A percentile compares a stretch with the other conserved stretches of the same genome.
These are phyloP conservation scores for Xylariaceae sp. DNA, from an alignment of 2,329 filamentous ascomycete species.

Conservation along the genomic window DNA sequence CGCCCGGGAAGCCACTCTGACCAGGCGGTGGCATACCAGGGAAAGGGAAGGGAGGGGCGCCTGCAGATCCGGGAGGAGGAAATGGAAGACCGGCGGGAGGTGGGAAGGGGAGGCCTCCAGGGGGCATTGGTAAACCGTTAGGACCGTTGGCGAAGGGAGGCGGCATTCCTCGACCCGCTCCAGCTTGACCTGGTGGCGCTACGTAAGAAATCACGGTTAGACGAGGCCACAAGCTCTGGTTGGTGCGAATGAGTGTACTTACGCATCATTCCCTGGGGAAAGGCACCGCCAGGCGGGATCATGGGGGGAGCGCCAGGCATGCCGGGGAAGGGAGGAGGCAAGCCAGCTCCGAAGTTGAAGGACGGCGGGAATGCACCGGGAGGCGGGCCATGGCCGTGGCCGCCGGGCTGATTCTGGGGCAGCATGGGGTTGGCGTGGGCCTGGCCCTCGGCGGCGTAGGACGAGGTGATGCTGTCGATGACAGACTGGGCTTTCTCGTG, in stretches of 20 bases:
- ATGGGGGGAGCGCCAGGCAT: constrained; percentile 53
- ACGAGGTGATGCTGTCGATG: constrained; percentile 95
- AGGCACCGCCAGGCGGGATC: constrained; percentile 35
- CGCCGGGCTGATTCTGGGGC: constrained; percentile 61
- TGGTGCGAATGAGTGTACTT: constrained; percentile 32
- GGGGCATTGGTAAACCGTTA: constrained; percentile 44
- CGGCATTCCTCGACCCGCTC: constrained; percentile 30
- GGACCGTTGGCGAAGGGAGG: constrained; percentile 40
- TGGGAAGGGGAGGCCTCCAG: constrained; percentile 30
- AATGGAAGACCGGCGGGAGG: constrained; percentile 31
- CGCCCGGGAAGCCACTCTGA: constrained; percentile 35
- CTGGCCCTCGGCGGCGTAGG: constrained; percentile 92
- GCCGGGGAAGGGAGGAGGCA: constrained; percentile 32
- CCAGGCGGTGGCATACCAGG: constrained; percentile 41
- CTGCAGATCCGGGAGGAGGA: constrained; percentile 34
- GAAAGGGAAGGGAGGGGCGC: constrained; percentile 49
- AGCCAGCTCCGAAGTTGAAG: constrained; percentile 60
- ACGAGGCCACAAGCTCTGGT: not conserved
- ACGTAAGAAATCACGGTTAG: constrained; percentile 17
- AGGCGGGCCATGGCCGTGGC: constrained; percentile 33
- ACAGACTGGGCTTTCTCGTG: constrained; percentile 98
- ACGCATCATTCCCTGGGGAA: constrained; percentile 50
- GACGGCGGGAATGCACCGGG: constrained; percentile 43
- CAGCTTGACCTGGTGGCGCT: constrained; percentile 45
- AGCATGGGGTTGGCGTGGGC: constrained; percentile 82